phyloP scores from a whole-genome alignment of 352 stramenopile species.

The Phytopythium boreale region DNA sequence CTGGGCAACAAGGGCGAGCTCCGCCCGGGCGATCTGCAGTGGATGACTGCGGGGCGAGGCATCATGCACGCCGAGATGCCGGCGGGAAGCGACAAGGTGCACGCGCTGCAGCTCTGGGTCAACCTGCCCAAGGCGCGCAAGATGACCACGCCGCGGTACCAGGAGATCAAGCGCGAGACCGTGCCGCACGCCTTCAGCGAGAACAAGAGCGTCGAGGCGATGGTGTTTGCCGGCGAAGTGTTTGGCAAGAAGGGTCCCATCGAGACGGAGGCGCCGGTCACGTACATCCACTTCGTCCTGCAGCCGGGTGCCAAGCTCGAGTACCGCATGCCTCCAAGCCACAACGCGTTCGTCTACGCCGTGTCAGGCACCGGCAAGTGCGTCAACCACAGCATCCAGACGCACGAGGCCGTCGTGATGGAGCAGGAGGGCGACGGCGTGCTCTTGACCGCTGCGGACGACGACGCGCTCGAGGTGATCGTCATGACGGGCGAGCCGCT shows the following conservation, averaged over 20 bases:
- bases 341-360: constrained; percentile 41
- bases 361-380: constrained; percentile 26
- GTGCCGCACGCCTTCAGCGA: constrained; percentile 36
- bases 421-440: constrained; percentile 50
- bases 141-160: constrained; percentile 40
- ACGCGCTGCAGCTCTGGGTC: constrained; percentile 49
- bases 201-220: constrained; percentile 38
- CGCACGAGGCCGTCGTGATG: constrained; percentile 46
- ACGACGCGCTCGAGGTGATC: constrained; percentile 40
- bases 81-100: constrained; percentile 14
- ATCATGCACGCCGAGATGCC: constrained; percentile 59
- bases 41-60: constrained; percentile 42
- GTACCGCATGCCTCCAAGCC: constrained; percentile 31
- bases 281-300: constrained; percentile 49
- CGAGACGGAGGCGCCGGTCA: constrained; percentile 37
- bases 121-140: constrained; percentile 34
- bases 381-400: constrained; percentile 16
- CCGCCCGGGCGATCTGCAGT: constrained; percentile 41
- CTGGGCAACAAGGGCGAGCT: constrained; percentile 40
- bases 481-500: constrained; percentile 51
- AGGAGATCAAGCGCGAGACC: constrained; percentile 42
- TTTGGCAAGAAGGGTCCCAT: constrained; percentile 35
- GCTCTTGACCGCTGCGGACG: constrained; percentile 19
- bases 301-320: constrained; percentile 25
- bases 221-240: constrained; percentile 46